phyloP scores from a whole-genome alignment of 345 rosid genomes.

The Toxicodendron radicans region DNA sequence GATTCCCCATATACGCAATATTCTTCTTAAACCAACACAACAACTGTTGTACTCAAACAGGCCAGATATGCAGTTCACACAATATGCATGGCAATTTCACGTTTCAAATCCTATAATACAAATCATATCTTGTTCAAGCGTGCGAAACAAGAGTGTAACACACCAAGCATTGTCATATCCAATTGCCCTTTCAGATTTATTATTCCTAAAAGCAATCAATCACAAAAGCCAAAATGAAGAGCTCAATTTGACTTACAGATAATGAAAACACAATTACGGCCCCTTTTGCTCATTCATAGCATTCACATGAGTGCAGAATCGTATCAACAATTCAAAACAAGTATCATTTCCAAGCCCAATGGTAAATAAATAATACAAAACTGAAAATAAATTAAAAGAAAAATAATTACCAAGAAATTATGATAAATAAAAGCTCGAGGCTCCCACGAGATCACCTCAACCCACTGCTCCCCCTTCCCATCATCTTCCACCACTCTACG shows the following conservation, averaged over 20 bases:
- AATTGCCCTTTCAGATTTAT: too few species aligned
- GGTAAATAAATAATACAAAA: background rate
- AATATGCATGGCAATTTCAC: background rate
- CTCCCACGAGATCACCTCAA: slow-evolving; percentile 90
- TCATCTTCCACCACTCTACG: slow-evolving; percentile 47
- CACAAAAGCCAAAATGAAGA: too few species aligned
- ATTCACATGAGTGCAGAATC: background rate
- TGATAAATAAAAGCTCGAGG: slow-evolving; percentile 86
- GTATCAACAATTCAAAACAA: background rate
- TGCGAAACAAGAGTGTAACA: background rate
- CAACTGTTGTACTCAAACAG: background rate
- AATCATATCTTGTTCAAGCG: background rate
- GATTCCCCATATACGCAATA: background rate
- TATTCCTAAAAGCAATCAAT: too few species aligned
- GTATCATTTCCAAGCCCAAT: slow-evolving; percentile 3
- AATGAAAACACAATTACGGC: background rate
- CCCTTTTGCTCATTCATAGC: background rate
- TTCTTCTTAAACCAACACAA: background rate
- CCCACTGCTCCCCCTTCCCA: slow-evolving; percentile 64
- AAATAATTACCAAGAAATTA: slow-evolving; percentile 78
- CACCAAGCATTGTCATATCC: background rate
- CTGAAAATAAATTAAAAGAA: background rate
- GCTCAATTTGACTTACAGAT: background rate
- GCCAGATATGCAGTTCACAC: background rate
- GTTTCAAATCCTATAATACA: background rate